Percentiles rank a stretch among this genome's conserved stretches.
These are phyloP conservation scores for Cladosporium sp. DNA, from an alignment of 2,329 filamentous ascomycete species.

Conservation along the genomic window DNA sequence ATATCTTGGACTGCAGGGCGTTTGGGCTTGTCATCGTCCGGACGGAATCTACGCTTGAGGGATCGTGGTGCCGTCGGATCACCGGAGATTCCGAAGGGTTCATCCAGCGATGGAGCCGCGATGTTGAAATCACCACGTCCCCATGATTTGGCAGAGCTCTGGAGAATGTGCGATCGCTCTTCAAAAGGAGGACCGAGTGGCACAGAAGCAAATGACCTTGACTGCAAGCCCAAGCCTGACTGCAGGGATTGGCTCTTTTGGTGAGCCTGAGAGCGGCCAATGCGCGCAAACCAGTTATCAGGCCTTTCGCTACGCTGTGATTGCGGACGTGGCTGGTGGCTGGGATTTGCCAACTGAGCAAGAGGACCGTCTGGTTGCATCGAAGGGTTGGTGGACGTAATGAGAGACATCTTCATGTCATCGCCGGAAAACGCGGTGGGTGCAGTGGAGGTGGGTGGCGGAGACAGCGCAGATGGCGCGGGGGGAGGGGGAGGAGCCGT, in stretches of 20 bases:
- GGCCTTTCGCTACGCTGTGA: constrained; percentile 25
- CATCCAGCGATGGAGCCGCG: constrained; percentile 35
- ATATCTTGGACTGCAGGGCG: constrained; percentile 42
- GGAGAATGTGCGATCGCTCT: constrained; percentile 27
- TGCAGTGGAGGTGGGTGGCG: constrained; percentile 21
- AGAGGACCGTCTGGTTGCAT: constrained; percentile 49
- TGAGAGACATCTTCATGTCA: constrained; percentile 48
- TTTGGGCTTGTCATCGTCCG: constrained; percentile 45
- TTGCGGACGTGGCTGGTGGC: constrained; percentile 32
- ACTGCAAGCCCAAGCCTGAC: constrained; percentile 38
- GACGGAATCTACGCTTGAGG: constrained; percentile 55
- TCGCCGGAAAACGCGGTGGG: constrained; percentile 41
- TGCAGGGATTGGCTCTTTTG: constrained; percentile 49
- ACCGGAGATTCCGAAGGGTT: constrained; percentile 53
- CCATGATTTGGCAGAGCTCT: constrained; percentile 32
- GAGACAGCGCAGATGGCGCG: neutral
- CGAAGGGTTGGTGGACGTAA: constrained; percentile 46
- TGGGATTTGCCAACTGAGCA: constrained; percentile 39
- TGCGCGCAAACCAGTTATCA: constrained; percentile 38
- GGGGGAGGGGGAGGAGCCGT: constrained; percentile 18
- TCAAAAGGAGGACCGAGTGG: constrained; percentile 43
- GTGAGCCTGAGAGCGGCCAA: constrained; percentile 43
- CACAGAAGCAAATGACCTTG: constrained; percentile 12
- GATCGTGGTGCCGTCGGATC: constrained; percentile 48
- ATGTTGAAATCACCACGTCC: constrained; percentile 28